phyloP scores from a whole-genome alignment of 805 yeast species.

The Komagataella pastoris region DNA sequence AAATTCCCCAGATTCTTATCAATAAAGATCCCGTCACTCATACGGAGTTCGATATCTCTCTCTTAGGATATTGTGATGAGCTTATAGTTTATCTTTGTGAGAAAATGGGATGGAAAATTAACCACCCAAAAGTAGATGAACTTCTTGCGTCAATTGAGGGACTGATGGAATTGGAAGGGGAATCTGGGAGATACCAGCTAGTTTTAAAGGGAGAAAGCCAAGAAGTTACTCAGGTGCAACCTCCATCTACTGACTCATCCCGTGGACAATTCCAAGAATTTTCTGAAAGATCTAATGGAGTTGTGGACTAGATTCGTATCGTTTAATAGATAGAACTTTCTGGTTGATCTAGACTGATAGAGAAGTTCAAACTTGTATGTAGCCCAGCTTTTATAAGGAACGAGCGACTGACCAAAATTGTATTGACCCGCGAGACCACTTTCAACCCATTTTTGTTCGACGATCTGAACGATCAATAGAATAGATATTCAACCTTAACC shows the following conservation, averaged over 20 bases:
- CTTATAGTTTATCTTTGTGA: conserved; percentile 54
- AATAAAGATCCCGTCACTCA: conserved; percentile 67
- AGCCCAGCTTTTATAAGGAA: not conserved
- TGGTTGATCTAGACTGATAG: not conserved
- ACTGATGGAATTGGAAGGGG: conserved; percentile 14
- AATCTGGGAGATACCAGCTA: conserved; percentile 6
- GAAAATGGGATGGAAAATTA: conserved; percentile 44
- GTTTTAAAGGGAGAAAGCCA: not conserved
- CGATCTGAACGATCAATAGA: not conserved
- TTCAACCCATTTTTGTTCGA: not conserved
- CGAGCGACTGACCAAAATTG: not conserved
- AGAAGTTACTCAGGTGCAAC: too few species aligned
- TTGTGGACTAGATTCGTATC: not conserved
- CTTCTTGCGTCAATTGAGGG: conserved; percentile 19
- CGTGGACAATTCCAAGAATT: not conserved
- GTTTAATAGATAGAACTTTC: not conserved
- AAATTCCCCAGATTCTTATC: conserved; percentile 73
- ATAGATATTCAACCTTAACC: not conserved
- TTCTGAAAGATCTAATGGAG: too few species aligned
- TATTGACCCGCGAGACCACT: not conserved
- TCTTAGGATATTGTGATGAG: conserved; percentile 77
- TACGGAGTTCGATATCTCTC: conserved; percentile 63
- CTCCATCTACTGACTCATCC: not conserved
- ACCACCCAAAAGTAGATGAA: conserved; percentile 34
- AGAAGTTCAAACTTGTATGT: not conserved